Evolutionary conservation across 176 grass and related monocot genomes (phyloP).

Genomic region (Aechmea fasciata): DNA sequence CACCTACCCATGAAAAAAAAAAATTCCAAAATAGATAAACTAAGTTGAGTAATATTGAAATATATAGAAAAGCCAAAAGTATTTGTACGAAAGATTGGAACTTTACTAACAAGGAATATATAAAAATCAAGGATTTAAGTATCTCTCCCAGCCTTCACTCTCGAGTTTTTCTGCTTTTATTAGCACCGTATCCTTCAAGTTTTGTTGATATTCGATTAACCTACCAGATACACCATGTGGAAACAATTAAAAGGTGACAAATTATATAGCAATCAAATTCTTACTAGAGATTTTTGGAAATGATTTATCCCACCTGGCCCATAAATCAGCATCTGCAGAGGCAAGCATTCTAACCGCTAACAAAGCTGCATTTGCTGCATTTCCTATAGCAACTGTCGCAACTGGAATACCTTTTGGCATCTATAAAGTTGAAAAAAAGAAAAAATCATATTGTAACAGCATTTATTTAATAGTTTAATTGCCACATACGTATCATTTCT

Average conservation of each 20-base stretch:
- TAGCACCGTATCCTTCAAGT: conserved; percentile 50
- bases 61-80: neutral
- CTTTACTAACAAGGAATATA: neutral
- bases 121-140: conserved; percentile 25
- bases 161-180: conserved; percentile 69
- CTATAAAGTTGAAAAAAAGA: conserved; percentile 28
- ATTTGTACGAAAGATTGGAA: neutral
- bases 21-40: neutral
- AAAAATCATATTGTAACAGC: neutral
- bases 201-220: conserved; percentile 41
- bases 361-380: conserved; percentile 82
- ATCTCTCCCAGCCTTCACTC: conserved; percentile 49
- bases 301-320: conserved; percentile 35
- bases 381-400: conserved; percentile 60
- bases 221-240: conserved; percentile 28
- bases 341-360: conserved; percentile 59
- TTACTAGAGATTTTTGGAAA: conserved; percentile 5
- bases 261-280: neutral
- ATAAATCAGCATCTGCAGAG: conserved; percentile 49
- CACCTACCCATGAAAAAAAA: neutral
- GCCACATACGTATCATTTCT: neutral
- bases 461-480: too few relatives aligned
- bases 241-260: conserved; percentile 1
- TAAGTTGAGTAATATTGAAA: neutral
- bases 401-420: conserved; percentile 94